Percentiles rank a stretch among this genome's conserved stretches.
These are phyloP conservation scores for Botrytis tulipae DNA, from an alignment of 2,329 filamentous ascomycete species.

Conservation along the genomic window DNA sequence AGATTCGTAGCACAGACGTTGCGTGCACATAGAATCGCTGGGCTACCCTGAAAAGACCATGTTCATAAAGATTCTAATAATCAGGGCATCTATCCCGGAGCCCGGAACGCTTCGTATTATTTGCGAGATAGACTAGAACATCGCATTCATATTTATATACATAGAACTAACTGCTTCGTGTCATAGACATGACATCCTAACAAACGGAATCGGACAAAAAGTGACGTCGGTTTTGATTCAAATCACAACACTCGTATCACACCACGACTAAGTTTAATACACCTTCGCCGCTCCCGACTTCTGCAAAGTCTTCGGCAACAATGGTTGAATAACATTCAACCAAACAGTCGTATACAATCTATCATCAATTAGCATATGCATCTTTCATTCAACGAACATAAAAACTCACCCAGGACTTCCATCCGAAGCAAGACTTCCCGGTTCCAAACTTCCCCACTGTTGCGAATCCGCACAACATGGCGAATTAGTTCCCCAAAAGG, in stretches of 20 bases:
- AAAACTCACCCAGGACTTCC: constrained; percentile 41
- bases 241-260: not conserved
- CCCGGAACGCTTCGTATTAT: not conserved
- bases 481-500: constrained; percentile 47
- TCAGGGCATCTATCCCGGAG: not conserved
- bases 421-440: constrained; percentile 45
- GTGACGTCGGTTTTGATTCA: not conserved
- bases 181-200: not conserved
- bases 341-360: constrained; percentile 11
- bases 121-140: not conserved
- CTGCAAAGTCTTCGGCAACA: constrained; percentile 5
- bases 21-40: too few relatives aligned
- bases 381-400: too few relatives aligned
- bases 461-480: constrained; percentile 45
- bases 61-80: too few relatives aligned
- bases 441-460: constrained; percentile 48
- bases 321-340: not conserved
- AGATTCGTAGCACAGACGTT: too few relatives aligned
- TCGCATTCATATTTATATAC: not conserved
- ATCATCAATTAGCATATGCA: not conserved
- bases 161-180: not conserved
- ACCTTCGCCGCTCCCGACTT: not conserved
- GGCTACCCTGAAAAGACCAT: too few relatives aligned
- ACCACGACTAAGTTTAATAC: not conserved
- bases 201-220: not conserved